phyloP scores from a whole-genome alignment of 495 filamentous ascomycete species.

The Xylaria longipes region DNA sequence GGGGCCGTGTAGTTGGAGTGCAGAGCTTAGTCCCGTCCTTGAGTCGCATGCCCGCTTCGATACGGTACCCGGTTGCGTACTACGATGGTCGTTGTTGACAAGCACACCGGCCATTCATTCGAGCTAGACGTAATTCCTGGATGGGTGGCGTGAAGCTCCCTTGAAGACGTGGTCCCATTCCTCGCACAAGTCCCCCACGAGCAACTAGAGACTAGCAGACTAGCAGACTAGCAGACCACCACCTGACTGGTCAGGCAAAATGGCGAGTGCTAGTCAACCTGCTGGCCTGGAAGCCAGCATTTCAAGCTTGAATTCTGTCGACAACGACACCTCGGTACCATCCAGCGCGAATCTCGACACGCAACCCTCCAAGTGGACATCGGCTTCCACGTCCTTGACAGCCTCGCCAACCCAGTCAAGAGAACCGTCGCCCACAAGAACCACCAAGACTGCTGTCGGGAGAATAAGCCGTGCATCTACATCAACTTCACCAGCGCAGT shows the following conservation, averaged over 20 bases:
- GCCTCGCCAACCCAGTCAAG: constrained; percentile 56
- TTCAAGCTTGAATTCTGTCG: constrained; percentile 38
- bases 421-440: constrained; percentile 58
- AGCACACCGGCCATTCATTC: constrained; percentile 33
- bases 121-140: constrained; percentile 39
- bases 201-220: constrained; percentile 14
- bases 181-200: constrained; percentile 33
- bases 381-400: constrained; percentile 55
- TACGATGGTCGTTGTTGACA: constrained; percentile 41
- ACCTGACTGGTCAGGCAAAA: constrained; percentile 30
- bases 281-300: constrained; percentile 41
- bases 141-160: constrained; percentile 37
- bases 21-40: not conserved
- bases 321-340: constrained; percentile 39
- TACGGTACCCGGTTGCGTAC: constrained; percentile 31
- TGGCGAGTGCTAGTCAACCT: constrained; percentile 33
- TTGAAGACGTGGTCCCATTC: constrained; percentile 42
- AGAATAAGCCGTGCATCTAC: constrained; percentile 34
- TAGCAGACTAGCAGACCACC: constrained; percentile 13
- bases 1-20: not conserved
- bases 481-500: constrained; percentile 47
- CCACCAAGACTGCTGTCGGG: constrained; percentile 35
- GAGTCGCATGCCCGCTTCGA: constrained; percentile 37
- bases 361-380: constrained; percentile 47
- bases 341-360: constrained; percentile 41